Evolutionary conservation across 495 filamentous ascomycete genomes (phyloP).

Genomic region (Hypoxylon lienhwacheense): DNA sequence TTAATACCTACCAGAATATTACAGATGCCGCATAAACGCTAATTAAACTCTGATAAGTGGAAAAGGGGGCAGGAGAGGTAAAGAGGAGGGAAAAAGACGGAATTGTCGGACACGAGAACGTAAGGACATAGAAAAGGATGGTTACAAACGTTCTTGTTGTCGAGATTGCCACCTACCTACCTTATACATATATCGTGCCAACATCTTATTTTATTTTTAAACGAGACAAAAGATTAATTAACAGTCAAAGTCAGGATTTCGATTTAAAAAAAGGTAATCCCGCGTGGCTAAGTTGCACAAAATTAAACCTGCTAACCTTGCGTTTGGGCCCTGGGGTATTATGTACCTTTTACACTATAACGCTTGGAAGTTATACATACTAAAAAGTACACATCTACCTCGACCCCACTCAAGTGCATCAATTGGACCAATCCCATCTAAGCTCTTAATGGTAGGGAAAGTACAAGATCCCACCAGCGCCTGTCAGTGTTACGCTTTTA

Average conservation of each 20-base stretch:
- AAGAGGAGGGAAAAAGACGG: constrained; percentile 4
- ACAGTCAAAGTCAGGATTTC: constrained; percentile 13
- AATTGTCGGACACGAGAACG: no score
- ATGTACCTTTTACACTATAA: no score
- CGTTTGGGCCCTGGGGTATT: not conserved
- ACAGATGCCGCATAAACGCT: constrained; percentile 25
- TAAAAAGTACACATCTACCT: no score
- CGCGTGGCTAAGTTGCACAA: constrained; percentile 25
- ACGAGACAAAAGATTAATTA: constrained; percentile 5
- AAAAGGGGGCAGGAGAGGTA: constrained; percentile 14
- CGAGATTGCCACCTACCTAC: constrained; percentile 5
- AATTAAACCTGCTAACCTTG: not conserved
- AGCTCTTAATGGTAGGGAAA: not conserved
- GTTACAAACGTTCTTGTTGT: constrained; percentile 14
- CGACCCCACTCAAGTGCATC: constrained; percentile 9
- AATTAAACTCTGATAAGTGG: constrained; percentile 29
- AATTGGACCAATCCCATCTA: constrained; percentile 20
- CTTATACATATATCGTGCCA: not conserved
- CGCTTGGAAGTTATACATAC: no score
- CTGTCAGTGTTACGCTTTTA: constrained; percentile 7
- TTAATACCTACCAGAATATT: not conserved
- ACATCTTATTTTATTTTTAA: constrained; percentile 12
- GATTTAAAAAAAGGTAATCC: constrained; percentile 21
- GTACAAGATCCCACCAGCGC: not conserved
- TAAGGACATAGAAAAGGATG: not conserved